Percentiles rank a stretch among this genome's conserved stretches.
Conservation (phyloP, 345 rosid genomes). For the Turnera subulata region DNA sequence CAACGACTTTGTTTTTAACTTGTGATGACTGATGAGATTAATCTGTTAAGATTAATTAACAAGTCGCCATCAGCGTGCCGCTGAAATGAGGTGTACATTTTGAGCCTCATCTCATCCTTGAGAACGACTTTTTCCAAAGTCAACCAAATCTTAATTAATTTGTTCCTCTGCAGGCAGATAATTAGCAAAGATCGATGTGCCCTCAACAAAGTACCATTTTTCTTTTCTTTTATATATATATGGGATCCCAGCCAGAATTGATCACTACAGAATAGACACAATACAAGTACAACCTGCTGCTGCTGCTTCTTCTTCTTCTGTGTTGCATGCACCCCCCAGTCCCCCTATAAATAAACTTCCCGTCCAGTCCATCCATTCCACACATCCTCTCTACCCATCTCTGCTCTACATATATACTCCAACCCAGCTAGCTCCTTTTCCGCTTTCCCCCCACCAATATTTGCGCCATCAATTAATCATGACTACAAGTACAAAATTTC, state of each 20-base stretch:
- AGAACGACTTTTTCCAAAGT: slow-evolving; percentile 1
- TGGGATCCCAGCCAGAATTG: not conserved
- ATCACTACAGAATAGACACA: slow-evolving; percentile 3
- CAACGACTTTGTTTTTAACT: no score
- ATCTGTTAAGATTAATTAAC: no score
- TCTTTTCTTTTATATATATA: no score
- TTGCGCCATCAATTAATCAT: slow-evolving; percentile 4
- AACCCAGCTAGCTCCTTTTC: not conserved
- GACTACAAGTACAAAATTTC: slow-evolving; percentile 19
- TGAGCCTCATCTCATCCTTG: not conserved
- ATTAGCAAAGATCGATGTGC: slow-evolving; percentile 1
- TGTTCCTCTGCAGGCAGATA: not conserved
- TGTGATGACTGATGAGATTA: no score
- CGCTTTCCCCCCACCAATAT: no score
- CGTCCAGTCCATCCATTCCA: no score
- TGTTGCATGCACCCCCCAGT: no score
- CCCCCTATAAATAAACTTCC: no score
- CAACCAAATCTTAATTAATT: no score
- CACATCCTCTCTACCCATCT: no score
- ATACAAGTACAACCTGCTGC: not conserved
- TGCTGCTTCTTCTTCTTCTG: no score
- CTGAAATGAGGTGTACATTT: not conserved
- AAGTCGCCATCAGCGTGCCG: no score
- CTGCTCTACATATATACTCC: not conserved
- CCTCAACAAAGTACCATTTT: slow-evolving; percentile 6